A percentile compares a stretch with the other conserved stretches of the same genome.
Evolutionary conservation across 495 filamentous ascomycete species (phyloP).

Genomic region (Amniculicola lignicola): DNA sequence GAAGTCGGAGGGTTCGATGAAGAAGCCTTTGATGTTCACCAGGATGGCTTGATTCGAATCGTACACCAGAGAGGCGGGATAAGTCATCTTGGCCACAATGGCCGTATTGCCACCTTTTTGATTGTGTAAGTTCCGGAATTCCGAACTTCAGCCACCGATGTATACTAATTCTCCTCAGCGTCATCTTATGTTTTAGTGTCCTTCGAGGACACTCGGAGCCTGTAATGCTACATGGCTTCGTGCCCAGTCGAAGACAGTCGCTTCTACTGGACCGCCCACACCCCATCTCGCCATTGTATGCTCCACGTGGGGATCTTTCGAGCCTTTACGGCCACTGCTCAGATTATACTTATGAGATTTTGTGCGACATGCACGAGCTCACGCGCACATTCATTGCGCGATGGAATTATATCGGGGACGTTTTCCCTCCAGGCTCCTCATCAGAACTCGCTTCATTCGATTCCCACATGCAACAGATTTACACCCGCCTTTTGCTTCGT

Average conservation of each 20-base stretch:
- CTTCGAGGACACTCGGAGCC: conserved; percentile 23
- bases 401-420: conserved; percentile 19
- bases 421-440: background rate
- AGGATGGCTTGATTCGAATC: conserved; percentile 23
- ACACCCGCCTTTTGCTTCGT: conserved; percentile 6
- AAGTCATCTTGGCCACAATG: conserved; percentile 15
- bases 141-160: background rate
- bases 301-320: conserved; percentile 16
- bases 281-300: conserved; percentile 25
- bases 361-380: conserved; percentile 29
- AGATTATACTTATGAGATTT: conserved; percentile 18
- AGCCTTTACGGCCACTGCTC: conserved; percentile 17
- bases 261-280: background rate
- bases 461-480: conserved; percentile 25
- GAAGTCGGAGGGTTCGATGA: conserved; percentile 25
- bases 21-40: conserved; percentile 30
- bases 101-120: conserved; percentile 17
- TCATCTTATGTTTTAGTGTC: conserved; percentile 20
- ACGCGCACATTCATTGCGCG: conserved; percentile 20
- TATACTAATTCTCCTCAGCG: conserved; percentile 1
- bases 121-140: conserved; percentile 19
- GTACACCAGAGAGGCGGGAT: conserved; percentile 27
- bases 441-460: conserved; percentile 20
- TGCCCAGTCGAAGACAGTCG: conserved; percentile 13
- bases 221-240: conserved; percentile 20